Base-by-base conservation (phyloP, 495 filamentous ascomycete genomes). In the Trichoderma erinaceum region DNA sequence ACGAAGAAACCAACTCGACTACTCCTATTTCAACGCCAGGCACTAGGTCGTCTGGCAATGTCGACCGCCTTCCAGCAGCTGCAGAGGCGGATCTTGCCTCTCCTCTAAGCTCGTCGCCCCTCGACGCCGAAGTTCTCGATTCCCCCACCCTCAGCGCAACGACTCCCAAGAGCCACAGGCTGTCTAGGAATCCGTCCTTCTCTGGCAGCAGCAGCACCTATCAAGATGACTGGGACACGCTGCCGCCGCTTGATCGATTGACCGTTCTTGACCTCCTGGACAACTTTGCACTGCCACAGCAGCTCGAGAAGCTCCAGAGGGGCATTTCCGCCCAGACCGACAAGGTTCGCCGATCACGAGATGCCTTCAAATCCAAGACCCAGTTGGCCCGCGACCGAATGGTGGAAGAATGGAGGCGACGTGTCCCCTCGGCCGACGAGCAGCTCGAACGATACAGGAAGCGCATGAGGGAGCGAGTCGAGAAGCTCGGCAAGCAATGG, bases 201-300 rank as follows among this genome's bases (percentile, higher is more conserved):
- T 92, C 89, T 32, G 86, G 85, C 63, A 89, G 88, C 73, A 89
- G 88, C 74, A 90, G 88, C 77, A 87, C 88, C 11, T 92, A 88
- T 70, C 90, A 92, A 67, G 92, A 97, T 73, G 92, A 96, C 75
- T 94, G 91, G 90, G 92, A 94, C 69, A 85, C 88, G 0, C 82
- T 86, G 65, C 91, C 95, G 21, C 92, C 95, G 5, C 80, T 97
- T n/a, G 95, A 99, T 74, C 89, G 92, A 66, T 81, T 98, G 68
- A 94, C 90, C 27, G 85, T 97, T 52, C 92, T 98, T 69, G 95
- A 99, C 74, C 81, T 98, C 25, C 85, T 99, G 65, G 96, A 97
- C 77, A 97, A 96, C 73, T 87, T 99, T 70, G 90, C 95, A 0
- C 84, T 99, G 63, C 88, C 92, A 1, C 89, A 93, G 71, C 89